Percentiles rank a stretch among this genome's conserved stretches.
phyloP scores from a whole-genome alignment of 768 basidiomycete species.

The Paxillus involutus region DNA sequence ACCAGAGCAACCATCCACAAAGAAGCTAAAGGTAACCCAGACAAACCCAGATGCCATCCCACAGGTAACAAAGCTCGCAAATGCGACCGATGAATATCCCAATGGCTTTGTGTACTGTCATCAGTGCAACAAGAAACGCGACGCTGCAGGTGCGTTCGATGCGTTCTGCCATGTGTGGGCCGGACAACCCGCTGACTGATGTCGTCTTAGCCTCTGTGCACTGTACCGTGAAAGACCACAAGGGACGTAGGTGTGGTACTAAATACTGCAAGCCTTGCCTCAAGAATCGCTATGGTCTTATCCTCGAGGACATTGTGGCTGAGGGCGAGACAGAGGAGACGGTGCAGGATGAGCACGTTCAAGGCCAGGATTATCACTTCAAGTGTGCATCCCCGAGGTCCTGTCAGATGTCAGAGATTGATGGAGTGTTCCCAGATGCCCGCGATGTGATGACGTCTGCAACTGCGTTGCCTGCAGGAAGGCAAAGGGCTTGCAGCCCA shows the following conservation, averaged over 20 bases:
- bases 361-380: conserved; percentile 44
- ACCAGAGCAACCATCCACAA: conserved; percentile 15
- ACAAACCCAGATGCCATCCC: conserved; percentile 14
- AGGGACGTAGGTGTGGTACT: conserved; percentile 46
- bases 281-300: conserved; percentile 59
- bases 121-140: conserved; percentile 68
- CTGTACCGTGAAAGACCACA: conserved; percentile 36
- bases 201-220: conserved; percentile 31
- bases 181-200: conserved; percentile 7
- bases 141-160: conserved; percentile 41
- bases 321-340: conserved; percentile 28
- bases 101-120: conserved; percentile 60
- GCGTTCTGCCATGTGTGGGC: neutral
- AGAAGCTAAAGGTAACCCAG: conserved; percentile 33
- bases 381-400: conserved; percentile 37
- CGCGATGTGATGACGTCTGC: conserved; percentile 64
- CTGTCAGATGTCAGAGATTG: conserved; percentile 10
- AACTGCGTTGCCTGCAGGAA: conserved; percentile 69
- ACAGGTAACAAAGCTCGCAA: conserved; percentile 15
- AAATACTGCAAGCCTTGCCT: conserved; percentile 69
- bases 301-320: conserved; percentile 42
- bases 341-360: conserved; percentile 26
- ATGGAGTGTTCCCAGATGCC: conserved; percentile 50
- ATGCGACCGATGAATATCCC: conserved; percentile 30
- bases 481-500: conserved; percentile 56